Evolutionary conservation across 2,329 filamentous ascomycete genomes (phyloP).

Genomic region (Hypomyces rosellus): DNA sequence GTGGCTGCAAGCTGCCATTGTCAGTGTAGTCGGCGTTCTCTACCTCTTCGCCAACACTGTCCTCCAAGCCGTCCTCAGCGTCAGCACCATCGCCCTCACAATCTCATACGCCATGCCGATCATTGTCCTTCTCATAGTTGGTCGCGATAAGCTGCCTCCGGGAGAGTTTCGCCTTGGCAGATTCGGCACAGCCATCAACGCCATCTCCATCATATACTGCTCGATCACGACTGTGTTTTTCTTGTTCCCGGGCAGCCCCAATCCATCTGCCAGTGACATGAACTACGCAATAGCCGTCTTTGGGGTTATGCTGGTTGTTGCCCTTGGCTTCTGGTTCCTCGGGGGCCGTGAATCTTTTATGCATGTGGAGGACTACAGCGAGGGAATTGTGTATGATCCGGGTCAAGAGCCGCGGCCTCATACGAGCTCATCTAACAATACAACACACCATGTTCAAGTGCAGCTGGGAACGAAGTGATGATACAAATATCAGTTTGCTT

Average conservation of each 20-base stretch:
- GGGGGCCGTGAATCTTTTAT: conserved; percentile 32
- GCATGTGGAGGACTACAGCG: conserved; percentile 15
- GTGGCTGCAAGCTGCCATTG: conserved; percentile 43
- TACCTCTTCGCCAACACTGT: conserved; percentile 50
- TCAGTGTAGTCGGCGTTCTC: conserved; percentile 43
- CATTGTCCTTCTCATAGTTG: conserved; percentile 38
- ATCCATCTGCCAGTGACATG: conserved; percentile 43
- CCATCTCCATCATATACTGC: conserved; percentile 46
- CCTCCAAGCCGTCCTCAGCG: conserved; percentile 46
- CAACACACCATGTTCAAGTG: neutral
- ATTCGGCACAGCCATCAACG: conserved; percentile 38
- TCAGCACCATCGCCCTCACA: conserved; percentile 51
- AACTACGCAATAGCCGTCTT: conserved; percentile 54
- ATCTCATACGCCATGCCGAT: conserved; percentile 46
- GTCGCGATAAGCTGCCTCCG: conserved; percentile 45
- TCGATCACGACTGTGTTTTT: conserved; percentile 48
- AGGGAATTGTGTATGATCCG: conserved; percentile 2
- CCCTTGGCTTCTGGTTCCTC: conserved; percentile 44
- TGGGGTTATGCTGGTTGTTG: conserved; percentile 46
- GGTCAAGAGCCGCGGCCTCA: neutral
- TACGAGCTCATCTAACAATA: neutral
- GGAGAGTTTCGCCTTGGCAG: conserved; percentile 40
- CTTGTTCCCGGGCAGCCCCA: conserved; percentile 43
- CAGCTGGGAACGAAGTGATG: too few species aligned
- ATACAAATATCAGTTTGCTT: too few species aligned